Conservation (phyloP, 1,284 basidiomycete genomes). For the Sparassis latifolia region DNA sequence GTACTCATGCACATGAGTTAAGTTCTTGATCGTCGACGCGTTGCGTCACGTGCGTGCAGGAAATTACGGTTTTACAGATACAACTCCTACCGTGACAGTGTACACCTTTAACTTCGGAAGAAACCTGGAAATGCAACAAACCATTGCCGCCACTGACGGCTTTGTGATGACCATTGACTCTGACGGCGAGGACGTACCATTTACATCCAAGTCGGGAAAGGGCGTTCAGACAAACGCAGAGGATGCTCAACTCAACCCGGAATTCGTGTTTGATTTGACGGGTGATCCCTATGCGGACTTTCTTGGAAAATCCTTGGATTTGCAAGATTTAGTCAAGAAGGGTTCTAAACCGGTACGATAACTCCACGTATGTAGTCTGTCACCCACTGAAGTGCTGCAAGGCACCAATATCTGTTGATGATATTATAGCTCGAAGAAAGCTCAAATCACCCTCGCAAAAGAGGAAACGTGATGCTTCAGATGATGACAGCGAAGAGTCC, state of each 20-base stretch:
- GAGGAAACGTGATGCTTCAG: conserved; percentile 45
- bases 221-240: conserved; percentile 31
- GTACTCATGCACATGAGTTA: too few relatives aligned
- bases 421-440: conserved; percentile 77
- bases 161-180: conserved; percentile 82
- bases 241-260: conserved; percentile 66
- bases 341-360: conserved; percentile 59
- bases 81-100: too few relatives aligned
- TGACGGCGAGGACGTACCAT: conserved; percentile 45
- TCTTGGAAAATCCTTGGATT: conserved; percentile 30
- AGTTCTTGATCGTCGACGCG: too few relatives aligned
- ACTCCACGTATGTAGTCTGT: not conserved
- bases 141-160: conserved; percentile 33
- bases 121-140: too few relatives aligned
- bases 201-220: conserved; percentile 17
- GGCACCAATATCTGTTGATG: conserved; percentile 84
- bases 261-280: conserved; percentile 78
- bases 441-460: conserved; percentile 40
- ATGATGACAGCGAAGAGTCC: conserved; percentile 22
- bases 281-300: conserved; percentile 62
- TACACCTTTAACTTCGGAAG: too few relatives aligned
- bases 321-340: conserved; percentile 51
- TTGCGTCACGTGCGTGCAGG: too few relatives aligned
- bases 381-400: conserved; percentile 21
- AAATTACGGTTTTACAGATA: too few relatives aligned